These are phyloP conservation scores for Lactarius trivialis DNA, from an alignment of 768 basidiomycete species.

Conservation along the genomic window DNA sequence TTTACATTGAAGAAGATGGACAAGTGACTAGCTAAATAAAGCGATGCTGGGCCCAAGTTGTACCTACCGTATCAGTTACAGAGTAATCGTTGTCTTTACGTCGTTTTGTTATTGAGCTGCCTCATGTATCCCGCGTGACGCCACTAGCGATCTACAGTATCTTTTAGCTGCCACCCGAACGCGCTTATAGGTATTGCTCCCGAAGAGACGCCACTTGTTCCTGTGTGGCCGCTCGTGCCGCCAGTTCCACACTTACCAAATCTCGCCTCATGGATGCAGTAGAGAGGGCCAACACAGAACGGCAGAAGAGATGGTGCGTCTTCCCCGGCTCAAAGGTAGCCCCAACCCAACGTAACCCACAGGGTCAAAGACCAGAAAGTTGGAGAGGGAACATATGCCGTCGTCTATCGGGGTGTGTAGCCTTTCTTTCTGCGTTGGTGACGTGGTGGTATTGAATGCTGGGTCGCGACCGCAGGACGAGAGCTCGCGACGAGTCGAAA, in stretches of 20 bases:
- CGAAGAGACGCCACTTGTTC: neutral
- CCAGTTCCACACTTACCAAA: too few species aligned
- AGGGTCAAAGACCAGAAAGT: slow-evolving; percentile 81
- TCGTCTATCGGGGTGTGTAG: slow-evolving; percentile 79
- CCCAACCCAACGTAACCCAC: slow-evolving; percentile 2
- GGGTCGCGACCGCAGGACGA: slow-evolving; percentile 42
- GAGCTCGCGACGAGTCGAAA: slow-evolving; percentile 70
- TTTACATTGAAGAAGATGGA: neutral
- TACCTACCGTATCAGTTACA: neutral
- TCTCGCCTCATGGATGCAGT: slow-evolving; percentile 67
- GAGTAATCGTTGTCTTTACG: neutral
- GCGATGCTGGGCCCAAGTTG: neutral
- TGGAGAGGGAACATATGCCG: slow-evolving; percentile 92
- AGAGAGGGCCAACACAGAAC: slow-evolving; percentile 67
- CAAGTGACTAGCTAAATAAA: neutral
- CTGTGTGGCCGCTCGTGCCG: neutral
- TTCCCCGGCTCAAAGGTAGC: slow-evolving; percentile 12
- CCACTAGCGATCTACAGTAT: neutral
- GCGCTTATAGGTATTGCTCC: neutral
- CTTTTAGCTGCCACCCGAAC: neutral
- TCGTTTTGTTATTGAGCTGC: too few species aligned
- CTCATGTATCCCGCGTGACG: neutral
- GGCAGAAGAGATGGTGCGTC: slow-evolving; percentile 60
- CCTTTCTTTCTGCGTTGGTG: slow-evolving; percentile 10
- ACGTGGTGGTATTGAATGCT: neutral